Conservation (phyloP, 1,284 basidiomycete species). For the Cutaneotrichosporon sp. region DNA sequence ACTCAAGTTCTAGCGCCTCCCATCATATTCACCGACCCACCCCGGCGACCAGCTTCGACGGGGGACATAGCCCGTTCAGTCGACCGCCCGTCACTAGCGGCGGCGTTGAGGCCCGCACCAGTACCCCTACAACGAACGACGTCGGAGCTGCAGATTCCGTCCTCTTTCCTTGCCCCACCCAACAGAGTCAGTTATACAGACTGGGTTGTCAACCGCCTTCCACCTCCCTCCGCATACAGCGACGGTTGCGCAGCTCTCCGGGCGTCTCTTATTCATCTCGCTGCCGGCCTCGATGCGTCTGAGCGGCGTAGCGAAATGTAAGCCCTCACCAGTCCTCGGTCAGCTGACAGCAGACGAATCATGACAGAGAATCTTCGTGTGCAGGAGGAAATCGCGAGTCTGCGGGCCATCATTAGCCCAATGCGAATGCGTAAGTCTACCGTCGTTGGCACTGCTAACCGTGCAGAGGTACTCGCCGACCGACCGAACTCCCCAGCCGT, state of each 20-base stretch:
- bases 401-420: conserved; percentile 69
- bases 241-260: conserved; percentile 16
- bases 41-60: too few species aligned
- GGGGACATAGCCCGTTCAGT: too few species aligned
- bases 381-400: conserved; percentile 67
- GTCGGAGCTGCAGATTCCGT: background rate
- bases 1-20: too few species aligned
- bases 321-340: background rate
- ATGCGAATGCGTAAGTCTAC: conserved; percentile 59
- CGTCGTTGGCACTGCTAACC: background rate
- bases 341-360: conserved; percentile 26
- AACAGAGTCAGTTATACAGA: conserved; percentile 6
- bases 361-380: conserved; percentile 67
- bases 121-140: too few species aligned
- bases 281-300: conserved; percentile 32
- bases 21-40: too few species aligned
- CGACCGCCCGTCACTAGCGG: too few species aligned
- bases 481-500: conserved; percentile 10
- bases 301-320: conserved; percentile 37
- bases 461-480: conserved; percentile 10
- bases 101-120: too few species aligned
- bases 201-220: conserved; percentile 8
- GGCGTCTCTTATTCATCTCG: conserved; percentile 27
- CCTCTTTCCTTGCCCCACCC: background rate
- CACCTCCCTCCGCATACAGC: background rate